Evolutionary conservation across 1,139 yeast genomes (phyloP).

Genomic region (Suhomyces yuchorum): DNA sequence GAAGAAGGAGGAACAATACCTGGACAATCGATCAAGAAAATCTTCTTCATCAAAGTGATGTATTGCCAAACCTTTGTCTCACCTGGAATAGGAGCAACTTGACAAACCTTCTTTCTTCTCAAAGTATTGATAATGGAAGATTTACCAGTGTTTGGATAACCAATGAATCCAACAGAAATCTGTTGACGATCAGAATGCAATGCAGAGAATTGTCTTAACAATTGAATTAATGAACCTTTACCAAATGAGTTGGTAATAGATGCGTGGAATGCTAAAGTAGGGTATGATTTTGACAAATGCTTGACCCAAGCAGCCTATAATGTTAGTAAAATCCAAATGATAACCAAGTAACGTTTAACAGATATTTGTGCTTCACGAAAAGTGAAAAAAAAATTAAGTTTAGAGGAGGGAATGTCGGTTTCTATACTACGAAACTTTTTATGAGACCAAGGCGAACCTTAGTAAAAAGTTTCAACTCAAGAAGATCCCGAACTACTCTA

Average conservation of each 20-base stretch:
- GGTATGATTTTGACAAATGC: slow-evolving; percentile 85
- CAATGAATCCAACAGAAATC: slow-evolving; percentile 94
- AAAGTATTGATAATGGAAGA: slow-evolving; percentile 93
- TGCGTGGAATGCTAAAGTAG: slow-evolving; percentile 97
- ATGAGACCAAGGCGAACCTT: slow-evolving; percentile 21
- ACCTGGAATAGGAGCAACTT: slow-evolving; percentile 98
- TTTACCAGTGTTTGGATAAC: slow-evolving; percentile 97
- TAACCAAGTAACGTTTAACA: slow-evolving; percentile 1
- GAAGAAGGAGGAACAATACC: slow-evolving; percentile 97
- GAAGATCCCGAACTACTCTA: slow-evolving; percentile 51
- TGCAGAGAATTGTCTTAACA: slow-evolving; percentile 88
- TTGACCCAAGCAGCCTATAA: slow-evolving; percentile 97
- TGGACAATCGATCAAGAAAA: slow-evolving; percentile 95
- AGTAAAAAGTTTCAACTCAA: slow-evolving; percentile 62
- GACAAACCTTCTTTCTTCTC: slow-evolving; percentile 93
- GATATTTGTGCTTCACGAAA: neutral
- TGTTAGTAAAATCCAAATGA: slow-evolving; percentile 46
- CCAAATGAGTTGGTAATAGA: slow-evolving; percentile 97
- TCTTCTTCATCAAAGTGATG: slow-evolving; percentile 93
- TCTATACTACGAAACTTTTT: slow-evolving; percentile 71
- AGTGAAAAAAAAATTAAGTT: slow-evolving; percentile 6
- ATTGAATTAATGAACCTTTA: slow-evolving; percentile 92
- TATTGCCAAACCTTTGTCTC: slow-evolving; percentile 99
- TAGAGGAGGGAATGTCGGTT: slow-evolving; percentile 50
- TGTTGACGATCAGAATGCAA: slow-evolving; percentile 93